These are phyloP conservation scores for Macaranga tanarius DNA, from an alignment of 441 rosid species.

Conservation along the genomic window DNA sequence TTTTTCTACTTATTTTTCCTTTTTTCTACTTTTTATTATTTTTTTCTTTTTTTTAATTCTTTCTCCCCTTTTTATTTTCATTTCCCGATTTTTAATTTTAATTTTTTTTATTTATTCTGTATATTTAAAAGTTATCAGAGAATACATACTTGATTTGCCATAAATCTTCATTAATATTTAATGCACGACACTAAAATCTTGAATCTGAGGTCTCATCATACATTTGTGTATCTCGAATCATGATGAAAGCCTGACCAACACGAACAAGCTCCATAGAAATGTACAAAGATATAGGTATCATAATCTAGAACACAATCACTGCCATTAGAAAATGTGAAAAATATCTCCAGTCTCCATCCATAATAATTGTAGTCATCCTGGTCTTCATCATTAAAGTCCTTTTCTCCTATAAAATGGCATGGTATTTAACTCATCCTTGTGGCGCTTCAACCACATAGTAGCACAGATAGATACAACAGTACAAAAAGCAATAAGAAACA, in stretches of 20 bases:
- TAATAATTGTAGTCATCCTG: slow-evolving; percentile 62
- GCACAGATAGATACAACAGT: slow-evolving; percentile 61
- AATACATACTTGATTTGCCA: slow-evolving; percentile 96
- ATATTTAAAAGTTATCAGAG: no score
- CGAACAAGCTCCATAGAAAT: slow-evolving; percentile 99
- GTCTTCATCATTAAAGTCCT: slow-evolving; percentile 38
- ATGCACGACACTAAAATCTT: slow-evolving; percentile 89
- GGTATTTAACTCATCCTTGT: slow-evolving; percentile 56
- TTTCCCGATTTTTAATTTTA: no score
- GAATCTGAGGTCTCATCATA: slow-evolving; percentile 76
- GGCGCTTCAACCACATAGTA: slow-evolving; percentile 78
- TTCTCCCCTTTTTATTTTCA: no score
- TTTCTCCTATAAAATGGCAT: slow-evolving; percentile 74
- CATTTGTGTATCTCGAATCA: slow-evolving; percentile 72
- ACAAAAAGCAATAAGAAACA: slow-evolving; percentile 74
- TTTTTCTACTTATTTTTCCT: no score
- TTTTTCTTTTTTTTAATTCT: no score
- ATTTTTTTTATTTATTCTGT: no score
- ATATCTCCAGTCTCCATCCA: slow-evolving; percentile 92
- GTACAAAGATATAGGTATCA: slow-evolving; percentile 98
- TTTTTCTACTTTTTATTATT: no score
- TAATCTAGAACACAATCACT: slow-evolving; percentile 94
- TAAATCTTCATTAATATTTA: slow-evolving; percentile 95
- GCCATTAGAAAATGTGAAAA: slow-evolving; percentile 92
- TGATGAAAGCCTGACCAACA: slow-evolving; percentile 96